A percentile compares a stretch with the other conserved stretches of the same genome.
Evolutionary conservation across 2,329 filamentous ascomycete genomes (phyloP).

Genomic region (Curvularia lunata): DNA sequence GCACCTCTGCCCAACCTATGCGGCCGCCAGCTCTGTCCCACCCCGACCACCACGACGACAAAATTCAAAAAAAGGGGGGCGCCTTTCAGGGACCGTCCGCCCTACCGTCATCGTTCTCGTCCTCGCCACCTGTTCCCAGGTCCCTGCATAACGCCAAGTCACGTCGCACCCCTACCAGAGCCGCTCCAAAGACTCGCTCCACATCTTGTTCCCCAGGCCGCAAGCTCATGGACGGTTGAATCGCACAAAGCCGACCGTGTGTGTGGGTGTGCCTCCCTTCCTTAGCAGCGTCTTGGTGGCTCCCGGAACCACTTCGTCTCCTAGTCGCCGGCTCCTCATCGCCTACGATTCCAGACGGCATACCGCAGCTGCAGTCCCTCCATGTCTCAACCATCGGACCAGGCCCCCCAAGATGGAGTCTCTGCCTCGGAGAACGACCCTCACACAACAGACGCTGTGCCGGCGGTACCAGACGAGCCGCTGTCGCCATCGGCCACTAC

Average conservation of each 20-base stretch:
- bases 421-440: slow-evolving; percentile 10
- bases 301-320: not conserved
- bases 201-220: slow-evolving; percentile 6
- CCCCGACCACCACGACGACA: slow-evolving; percentile 8
- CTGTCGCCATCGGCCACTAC: slow-evolving; percentile 11
- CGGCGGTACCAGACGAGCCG: slow-evolving; percentile 25
- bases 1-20: slow-evolving; percentile 16
- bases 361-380: slow-evolving; percentile 12
- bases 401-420: slow-evolving; percentile 20
- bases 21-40: slow-evolving; percentile 11
- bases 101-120: slow-evolving; percentile 16
- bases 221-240: slow-evolving; percentile 33
- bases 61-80: slow-evolving; percentile 11
- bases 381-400: slow-evolving; percentile 39
- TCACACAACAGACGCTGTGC: slow-evolving; percentile 18
- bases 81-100: slow-evolving; percentile 17
- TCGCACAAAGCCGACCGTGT: slow-evolving; percentile 15
- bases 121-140: slow-evolving; percentile 22
- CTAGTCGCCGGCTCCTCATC: slow-evolving; percentile 4
- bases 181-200: slow-evolving; percentile 5
- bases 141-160: slow-evolving; percentile 34
- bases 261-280: slow-evolving; percentile 11
- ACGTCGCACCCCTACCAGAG: slow-evolving; percentile 6
- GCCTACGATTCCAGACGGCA: slow-evolving; percentile 1
- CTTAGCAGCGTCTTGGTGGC: slow-evolving; percentile 7